These are phyloP conservation scores for Tetrahymena malaccensis DNA, from an alignment of 73 alveolate species.

Conservation along the genomic window DNA sequence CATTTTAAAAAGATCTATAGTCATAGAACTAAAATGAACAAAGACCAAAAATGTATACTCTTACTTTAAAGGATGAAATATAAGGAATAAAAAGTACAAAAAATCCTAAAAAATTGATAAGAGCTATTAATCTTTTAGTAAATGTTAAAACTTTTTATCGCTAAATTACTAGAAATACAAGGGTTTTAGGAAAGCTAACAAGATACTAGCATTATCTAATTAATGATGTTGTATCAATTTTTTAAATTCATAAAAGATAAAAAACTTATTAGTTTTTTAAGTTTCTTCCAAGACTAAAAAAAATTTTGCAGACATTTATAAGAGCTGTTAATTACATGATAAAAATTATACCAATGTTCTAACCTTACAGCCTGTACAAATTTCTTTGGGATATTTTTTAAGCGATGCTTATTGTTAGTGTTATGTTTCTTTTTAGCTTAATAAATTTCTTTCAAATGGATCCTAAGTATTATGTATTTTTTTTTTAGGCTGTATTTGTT, in stretches of 20 bases:
- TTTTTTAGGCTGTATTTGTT: background rate
- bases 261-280: background rate
- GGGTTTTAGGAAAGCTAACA: background rate
- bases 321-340: background rate
- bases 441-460: background rate
- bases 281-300: background rate
- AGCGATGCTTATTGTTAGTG: background rate
- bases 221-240: background rate
- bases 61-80: background rate
- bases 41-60: background rate
- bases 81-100: too few relatives aligned
- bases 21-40: background rate
- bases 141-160: background rate
- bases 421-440: background rate
- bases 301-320: background rate
- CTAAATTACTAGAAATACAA: background rate
- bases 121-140: background rate
- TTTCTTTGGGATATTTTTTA: background rate
- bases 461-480: background rate
- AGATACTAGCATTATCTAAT: background rate
- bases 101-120: background rate
- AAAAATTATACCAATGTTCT: background rate
- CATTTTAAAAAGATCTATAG: too few relatives aligned
- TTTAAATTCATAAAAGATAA: background rate
- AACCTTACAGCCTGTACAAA: background rate